phyloP scores from a whole-genome alignment of 2,329 filamentous ascomycete genomes.

The Sporothrix variecibatus region DNA sequence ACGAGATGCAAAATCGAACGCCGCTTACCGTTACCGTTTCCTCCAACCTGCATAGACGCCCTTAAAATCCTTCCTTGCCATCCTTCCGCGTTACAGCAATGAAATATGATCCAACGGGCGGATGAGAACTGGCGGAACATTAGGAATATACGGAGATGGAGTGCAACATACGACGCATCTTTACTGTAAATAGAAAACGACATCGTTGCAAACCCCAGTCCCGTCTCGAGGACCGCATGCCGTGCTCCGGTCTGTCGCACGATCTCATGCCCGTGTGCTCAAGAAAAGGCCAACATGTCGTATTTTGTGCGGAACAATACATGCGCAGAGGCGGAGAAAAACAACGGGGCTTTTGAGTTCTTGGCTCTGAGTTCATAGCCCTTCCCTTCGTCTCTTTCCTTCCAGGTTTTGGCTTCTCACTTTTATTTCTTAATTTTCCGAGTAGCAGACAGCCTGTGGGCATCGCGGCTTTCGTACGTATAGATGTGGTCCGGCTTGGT shows the following conservation, averaged over 20 bases:
- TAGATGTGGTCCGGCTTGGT: background rate
- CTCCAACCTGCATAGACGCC: conserved; percentile 6
- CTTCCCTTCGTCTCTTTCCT: no score
- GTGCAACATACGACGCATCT: background rate
- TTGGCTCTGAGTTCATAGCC: background rate
- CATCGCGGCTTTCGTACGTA: conserved; percentile 4
- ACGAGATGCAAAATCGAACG: background rate
- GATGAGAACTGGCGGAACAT: background rate
- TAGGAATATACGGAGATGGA: background rate
- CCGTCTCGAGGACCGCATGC: conserved; percentile 1
- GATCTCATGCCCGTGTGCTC: background rate
- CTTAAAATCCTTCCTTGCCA: background rate
- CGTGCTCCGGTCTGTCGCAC: background rate
- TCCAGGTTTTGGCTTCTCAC: background rate
- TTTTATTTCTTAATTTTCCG: background rate
- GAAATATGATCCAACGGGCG: background rate
- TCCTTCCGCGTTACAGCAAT: background rate
- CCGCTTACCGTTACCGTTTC: background rate
- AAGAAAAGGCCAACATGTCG: background rate
- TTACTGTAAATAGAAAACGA: background rate
- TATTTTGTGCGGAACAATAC: conserved; percentile 1
- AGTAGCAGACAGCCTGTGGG: background rate
- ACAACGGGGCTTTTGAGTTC: background rate
- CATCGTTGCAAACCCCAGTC: background rate
- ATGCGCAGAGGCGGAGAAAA: background rate